phyloP scores from a whole-genome alignment of 148 eudicot genomes.

The Cornus kousa region DNA sequence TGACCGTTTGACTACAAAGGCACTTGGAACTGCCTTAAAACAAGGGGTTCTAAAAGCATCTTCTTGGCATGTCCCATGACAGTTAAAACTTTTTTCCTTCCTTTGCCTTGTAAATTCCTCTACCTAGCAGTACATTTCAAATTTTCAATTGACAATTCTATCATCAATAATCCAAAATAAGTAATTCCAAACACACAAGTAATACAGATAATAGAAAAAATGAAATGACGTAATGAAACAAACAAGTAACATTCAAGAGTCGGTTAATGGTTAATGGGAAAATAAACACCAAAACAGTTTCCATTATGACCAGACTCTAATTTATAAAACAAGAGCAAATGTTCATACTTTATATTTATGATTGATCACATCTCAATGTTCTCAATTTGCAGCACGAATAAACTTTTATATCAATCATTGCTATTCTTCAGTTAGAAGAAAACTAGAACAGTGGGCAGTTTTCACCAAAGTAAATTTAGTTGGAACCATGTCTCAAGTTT shows the following conservation, averaged over 20 bases:
- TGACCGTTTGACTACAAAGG: conserved; percentile 73
- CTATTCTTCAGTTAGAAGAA: background rate
- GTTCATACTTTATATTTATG: background rate
- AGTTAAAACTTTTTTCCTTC: conserved; percentile 39
- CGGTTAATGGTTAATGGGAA: too few species aligned
- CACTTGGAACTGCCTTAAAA: conserved; percentile 55
- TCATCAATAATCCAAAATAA: too few species aligned
- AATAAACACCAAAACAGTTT: background rate
- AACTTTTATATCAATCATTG: background rate
- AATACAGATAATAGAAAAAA: too few species aligned
- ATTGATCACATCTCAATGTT: background rate
- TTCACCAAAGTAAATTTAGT: background rate
- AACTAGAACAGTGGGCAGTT: background rate
- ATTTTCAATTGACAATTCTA: background rate
- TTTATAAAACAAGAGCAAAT: background rate
- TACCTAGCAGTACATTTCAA: conserved; percentile 15
- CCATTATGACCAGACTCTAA: background rate
- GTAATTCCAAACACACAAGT: too few species aligned
- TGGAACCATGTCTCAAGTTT: too few species aligned
- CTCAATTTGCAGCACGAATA: background rate
- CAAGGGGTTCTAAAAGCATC: conserved; percentile 76
- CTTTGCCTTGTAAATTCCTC: conserved; percentile 29
- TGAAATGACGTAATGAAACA: too few species aligned
- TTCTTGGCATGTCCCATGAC: conserved; percentile 37
- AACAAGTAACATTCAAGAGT: too few species aligned